Conservation (phyloP, 331 rosid species). For the Cydonia oblonga region DNA sequence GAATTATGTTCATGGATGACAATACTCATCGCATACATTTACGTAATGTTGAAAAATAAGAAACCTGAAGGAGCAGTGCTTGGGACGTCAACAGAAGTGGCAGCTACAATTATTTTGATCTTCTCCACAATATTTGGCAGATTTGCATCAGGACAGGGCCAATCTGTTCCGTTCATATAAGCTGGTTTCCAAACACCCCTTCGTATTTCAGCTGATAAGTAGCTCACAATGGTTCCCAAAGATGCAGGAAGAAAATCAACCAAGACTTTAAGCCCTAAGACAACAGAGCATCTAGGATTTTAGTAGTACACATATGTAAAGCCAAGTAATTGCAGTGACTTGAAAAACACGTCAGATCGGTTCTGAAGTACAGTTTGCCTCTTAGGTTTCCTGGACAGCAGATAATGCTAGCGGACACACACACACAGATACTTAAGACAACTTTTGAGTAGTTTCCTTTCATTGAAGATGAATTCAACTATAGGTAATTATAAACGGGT, state of each 20-base stretch:
- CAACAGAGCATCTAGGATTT: background rate
- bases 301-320: background rate
- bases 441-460: too few species aligned
- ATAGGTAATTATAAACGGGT: background rate
- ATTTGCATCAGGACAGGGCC: slow-evolving; percentile 17
- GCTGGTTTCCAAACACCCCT: slow-evolving; percentile 13
- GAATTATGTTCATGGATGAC: too few species aligned
- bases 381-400: background rate
- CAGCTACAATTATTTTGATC: slow-evolving; percentile 3
- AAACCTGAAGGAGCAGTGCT: slow-evolving; percentile 6
- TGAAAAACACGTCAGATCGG: too few species aligned
- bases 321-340: too few species aligned
- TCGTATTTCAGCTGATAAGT: slow-evolving; percentile 7
- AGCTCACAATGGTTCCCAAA: slow-evolving; percentile 9
- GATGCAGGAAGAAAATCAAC: slow-evolving; percentile 17
- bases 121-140: slow-evolving; percentile 3
- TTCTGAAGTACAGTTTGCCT: too few species aligned
- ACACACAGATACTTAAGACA: too few species aligned
- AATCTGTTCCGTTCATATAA: slow-evolving; percentile 13
- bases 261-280: slow-evolving; percentile 1
- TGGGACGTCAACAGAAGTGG: slow-evolving; percentile 8
- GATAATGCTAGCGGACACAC: background rate
- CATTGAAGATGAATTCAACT: too few species aligned
- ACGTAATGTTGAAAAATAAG: background rate
- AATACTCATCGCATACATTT: background rate